Conservation (phyloP, 164 flowering plant genomes). For the Annona cherimola region DNA sequence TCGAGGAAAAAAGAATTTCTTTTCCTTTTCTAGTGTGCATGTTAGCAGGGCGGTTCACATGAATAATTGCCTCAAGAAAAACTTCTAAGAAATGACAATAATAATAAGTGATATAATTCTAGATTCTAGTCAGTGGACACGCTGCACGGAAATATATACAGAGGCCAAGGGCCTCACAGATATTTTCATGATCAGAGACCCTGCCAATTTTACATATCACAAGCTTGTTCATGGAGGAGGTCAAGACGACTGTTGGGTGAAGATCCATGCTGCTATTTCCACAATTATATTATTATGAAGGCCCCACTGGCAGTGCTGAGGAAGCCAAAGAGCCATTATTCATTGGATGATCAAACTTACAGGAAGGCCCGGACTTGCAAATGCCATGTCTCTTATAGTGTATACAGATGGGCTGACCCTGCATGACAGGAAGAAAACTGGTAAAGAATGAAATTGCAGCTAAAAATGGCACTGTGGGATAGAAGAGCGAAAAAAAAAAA, state of each 20-base stretch:
- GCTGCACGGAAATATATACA: neutral
- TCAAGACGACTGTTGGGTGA: neutral
- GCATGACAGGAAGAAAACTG: constrained; percentile 14
- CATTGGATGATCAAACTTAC: constrained; percentile 64
- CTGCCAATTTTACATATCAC: neutral
- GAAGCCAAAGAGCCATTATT: constrained; percentile 18
- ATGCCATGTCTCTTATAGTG: constrained; percentile 70
- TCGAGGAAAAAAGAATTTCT: no score
- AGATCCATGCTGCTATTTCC: neutral
- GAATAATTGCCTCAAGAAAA: no score
- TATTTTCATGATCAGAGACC: neutral
- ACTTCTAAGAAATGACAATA: no score
- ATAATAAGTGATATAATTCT: no score
- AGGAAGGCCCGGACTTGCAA: constrained; percentile 81
- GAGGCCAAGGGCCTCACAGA: neutral
- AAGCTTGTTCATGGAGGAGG: neutral
- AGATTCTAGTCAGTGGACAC: no score
- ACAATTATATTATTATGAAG: constrained; percentile 8
- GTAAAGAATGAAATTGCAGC: neutral
- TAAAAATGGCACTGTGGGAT: neutral
- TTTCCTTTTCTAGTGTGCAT: no score
- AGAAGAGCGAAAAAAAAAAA: neutral
- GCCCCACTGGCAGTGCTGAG: constrained; percentile 18
- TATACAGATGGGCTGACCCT: constrained; percentile 60
- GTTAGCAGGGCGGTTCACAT: no score